These are phyloP conservation scores for Puccinia triticina DNA, from an alignment of 1,284 basidiomycete genomes.

Conservation along the genomic window DNA sequence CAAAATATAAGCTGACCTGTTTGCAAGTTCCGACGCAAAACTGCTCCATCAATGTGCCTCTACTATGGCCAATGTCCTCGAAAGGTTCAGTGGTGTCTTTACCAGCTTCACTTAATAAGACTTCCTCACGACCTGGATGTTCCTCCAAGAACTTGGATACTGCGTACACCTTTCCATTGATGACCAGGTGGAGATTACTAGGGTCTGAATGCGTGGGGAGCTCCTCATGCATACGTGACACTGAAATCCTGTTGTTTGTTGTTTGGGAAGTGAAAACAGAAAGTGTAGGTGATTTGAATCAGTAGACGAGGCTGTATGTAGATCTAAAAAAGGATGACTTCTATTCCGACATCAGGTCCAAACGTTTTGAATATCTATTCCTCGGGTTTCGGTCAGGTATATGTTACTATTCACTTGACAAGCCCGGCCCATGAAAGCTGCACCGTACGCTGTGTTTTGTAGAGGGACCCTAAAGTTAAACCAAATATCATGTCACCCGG, in stretches of 20 bases:
- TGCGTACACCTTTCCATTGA: slow-evolving; percentile 72
- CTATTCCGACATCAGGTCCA: too few species aligned
- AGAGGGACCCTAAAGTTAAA: too few species aligned
- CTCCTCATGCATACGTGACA: slow-evolving; percentile 36
- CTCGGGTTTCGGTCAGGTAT: too few species aligned
- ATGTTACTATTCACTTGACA: too few species aligned
- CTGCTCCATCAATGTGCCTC: slow-evolving; percentile 79
- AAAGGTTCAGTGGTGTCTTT: slow-evolving; percentile 97
- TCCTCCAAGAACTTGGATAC: slow-evolving; percentile 94
- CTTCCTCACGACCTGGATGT: slow-evolving; percentile 98
- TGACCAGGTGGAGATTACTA: slow-evolving; percentile 37
- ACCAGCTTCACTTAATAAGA: slow-evolving; percentile 87
- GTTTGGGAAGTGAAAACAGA: too few species aligned
- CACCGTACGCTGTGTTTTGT: too few species aligned
- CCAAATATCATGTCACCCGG: too few species aligned
- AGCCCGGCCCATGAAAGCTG: too few species aligned
- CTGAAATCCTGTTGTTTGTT: not conserved
- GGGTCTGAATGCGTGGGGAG: slow-evolving; percentile 17
- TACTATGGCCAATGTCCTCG: slow-evolving; percentile 98
- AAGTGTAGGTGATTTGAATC: too few species aligned
- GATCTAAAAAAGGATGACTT: too few species aligned
- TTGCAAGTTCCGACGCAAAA: slow-evolving; percentile 65
- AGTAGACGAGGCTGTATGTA: too few species aligned
- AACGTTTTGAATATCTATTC: too few species aligned
- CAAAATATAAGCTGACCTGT: slow-evolving; percentile 9